phyloP scores from a whole-genome alignment of 1,139 yeast genomes.

The Arxiozyma heterogenica region DNA sequence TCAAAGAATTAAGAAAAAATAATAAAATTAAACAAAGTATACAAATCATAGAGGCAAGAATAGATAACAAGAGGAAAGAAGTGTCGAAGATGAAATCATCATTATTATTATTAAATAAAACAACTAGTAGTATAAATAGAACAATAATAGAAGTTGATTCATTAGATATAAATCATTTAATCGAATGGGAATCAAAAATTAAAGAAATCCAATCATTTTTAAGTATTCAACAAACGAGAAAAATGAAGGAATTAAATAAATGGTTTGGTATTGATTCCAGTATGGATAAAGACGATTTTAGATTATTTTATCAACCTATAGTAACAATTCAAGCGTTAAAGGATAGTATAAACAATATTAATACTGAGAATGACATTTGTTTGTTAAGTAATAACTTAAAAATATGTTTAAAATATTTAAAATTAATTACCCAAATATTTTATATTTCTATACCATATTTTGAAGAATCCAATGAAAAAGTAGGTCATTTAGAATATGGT shows the following conservation, averaged over 20 bases:
- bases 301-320: background rate
- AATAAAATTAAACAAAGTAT: constrained; percentile 13
- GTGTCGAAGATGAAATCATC: constrained; percentile 5
- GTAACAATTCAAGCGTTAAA: background rate
- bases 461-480: background rate
- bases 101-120: background rate
- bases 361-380: background rate
- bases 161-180: background rate
- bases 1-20: constrained; percentile 15
- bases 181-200: constrained; percentile 1
- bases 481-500: background rate
- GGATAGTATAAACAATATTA: background rate
- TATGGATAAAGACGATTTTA: background rate
- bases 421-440: background rate
- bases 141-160: background rate
- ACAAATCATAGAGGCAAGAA: constrained; percentile 8
- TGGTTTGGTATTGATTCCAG: constrained; percentile 1
- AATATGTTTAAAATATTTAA: background rate
- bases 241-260: constrained; percentile 7
- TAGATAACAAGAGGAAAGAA: constrained; percentile 12
- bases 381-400: background rate
- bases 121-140: too few relatives aligned
- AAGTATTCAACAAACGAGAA: constrained; percentile 8
- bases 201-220: constrained; percentile 1
- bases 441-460: background rate